These are phyloP conservation scores for Pleodorina starrii DNA, from an alignment of 139 green algal species.

Conservation along the genomic window DNA sequence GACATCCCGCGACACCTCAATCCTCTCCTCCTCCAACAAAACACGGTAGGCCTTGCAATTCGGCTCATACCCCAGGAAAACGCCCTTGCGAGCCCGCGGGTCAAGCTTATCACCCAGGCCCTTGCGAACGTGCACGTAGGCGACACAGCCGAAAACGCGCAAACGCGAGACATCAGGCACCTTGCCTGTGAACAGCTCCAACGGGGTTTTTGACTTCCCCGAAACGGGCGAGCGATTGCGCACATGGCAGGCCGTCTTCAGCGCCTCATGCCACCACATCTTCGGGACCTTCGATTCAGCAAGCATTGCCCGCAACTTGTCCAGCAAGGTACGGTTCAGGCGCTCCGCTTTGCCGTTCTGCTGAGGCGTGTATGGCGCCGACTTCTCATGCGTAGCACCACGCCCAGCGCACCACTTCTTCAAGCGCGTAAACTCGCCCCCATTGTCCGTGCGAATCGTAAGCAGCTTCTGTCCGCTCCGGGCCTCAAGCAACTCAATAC, in stretches of 20 bases:
- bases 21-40: too few relatives aligned
- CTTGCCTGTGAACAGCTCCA: background rate
- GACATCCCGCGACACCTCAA: too few relatives aligned
- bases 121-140: too few relatives aligned
- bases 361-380: background rate
- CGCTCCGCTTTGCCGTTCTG: slow-evolving; percentile 56
- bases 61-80: too few relatives aligned
- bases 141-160: too few relatives aligned
- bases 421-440: background rate
- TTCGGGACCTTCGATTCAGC: background rate
- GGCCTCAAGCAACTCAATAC: background rate
- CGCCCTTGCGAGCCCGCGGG: too few relatives aligned
- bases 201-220: background rate
- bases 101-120: too few relatives aligned
- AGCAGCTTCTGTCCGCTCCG: background rate
- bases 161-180: too few relatives aligned
- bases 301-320: slow-evolving; percentile 35
- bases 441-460: background rate
- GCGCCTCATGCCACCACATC: background rate
- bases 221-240: background rate
- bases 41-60: too few relatives aligned
- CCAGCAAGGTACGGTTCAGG: slow-evolving; percentile 52
- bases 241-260: background rate
- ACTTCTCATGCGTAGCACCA: background rate
- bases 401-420: background rate